Percentiles rank a stretch among this genome's conserved stretches.
phyloP scores from a whole-genome alignment of 257 asterid genomes.

The Salvia hispanica region DNA sequence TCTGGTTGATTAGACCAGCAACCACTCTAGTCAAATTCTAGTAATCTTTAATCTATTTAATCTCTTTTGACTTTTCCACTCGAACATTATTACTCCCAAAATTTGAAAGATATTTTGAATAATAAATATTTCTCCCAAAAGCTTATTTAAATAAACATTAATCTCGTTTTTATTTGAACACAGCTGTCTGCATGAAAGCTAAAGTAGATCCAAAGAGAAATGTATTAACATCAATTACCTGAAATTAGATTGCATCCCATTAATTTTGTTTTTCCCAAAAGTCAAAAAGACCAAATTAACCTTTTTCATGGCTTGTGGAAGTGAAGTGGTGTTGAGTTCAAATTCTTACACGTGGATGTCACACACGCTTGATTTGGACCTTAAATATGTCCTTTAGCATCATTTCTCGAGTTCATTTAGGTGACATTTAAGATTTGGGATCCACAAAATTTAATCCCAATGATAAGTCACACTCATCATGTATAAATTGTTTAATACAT shows the following conservation, averaged over 20 bases:
- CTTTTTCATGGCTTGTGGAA: slow-evolving; percentile 21
- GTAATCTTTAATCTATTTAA: not conserved
- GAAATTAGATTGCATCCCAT: slow-evolving; percentile 52
- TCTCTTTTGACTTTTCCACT: not conserved
- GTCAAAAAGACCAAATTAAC: slow-evolving; percentile 40
- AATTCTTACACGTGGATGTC: slow-evolving; percentile 38
- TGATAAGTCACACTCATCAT: slow-evolving; percentile 4
- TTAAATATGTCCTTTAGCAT: no score
- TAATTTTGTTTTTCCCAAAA: slow-evolving; percentile 16
- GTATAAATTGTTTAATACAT: slow-evolving; percentile 30
- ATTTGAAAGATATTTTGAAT: not conserved
- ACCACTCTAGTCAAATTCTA: not conserved
- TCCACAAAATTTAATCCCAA: no score
- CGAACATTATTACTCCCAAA: not conserved
- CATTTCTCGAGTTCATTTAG: not conserved
- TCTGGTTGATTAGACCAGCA: not conserved
- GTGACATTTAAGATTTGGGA: not conserved
- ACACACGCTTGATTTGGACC: slow-evolving; percentile 6
- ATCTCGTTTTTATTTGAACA: slow-evolving; percentile 25
- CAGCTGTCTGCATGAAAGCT: slow-evolving; percentile 38
- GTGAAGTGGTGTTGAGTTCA: slow-evolving; percentile 32
- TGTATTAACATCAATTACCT: slow-evolving; percentile 42
- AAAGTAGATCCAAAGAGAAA: slow-evolving; percentile 15
- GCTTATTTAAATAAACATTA: not conserved
- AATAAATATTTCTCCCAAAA: not conserved